These are phyloP conservation scores for Myochromella boudieri DNA, from an alignment of 768 basidiomycete species.

Conservation along the genomic window DNA sequence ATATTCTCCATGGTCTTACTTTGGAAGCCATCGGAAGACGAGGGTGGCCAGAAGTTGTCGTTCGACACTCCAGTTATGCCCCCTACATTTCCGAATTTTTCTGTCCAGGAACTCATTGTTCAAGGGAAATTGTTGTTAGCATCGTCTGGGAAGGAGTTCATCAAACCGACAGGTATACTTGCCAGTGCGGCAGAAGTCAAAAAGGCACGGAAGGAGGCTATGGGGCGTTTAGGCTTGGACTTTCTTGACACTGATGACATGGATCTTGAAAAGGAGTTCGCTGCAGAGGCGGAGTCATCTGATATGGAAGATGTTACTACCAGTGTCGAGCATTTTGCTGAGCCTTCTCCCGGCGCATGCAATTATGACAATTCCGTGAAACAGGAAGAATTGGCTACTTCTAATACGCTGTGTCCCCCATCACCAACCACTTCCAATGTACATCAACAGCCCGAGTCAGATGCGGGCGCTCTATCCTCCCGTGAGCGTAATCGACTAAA, in stretches of 20 bases:
- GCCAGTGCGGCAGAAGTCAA: constrained; percentile 79
- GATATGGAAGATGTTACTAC: constrained; percentile 34
- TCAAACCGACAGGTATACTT: constrained; percentile 69
- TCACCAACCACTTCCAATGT: constrained; percentile 50
- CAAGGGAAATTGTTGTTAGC: constrained; percentile 80
- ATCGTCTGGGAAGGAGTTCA: constrained; percentile 92
- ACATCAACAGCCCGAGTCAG: constrained; percentile 41
- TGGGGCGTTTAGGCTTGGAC: constrained; percentile 84
- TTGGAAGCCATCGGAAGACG: constrained; percentile 59
- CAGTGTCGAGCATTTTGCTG: constrained; percentile 38
- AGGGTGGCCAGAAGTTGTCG: constrained; percentile 26
- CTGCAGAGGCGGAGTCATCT: constrained; percentile 45
- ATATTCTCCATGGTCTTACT: constrained; percentile 83
- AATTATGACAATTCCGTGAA: constrained; percentile 32
- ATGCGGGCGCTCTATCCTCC: constrained; percentile 69
- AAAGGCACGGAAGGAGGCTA: constrained; percentile 85
- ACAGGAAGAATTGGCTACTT: constrained; percentile 39
- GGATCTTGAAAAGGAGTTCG: constrained; percentile 83
- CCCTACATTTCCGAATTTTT: constrained; percentile 73
- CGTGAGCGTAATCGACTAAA: constrained; percentile 94
- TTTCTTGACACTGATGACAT: constrained; percentile 85
- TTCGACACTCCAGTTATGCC: constrained; percentile 27
- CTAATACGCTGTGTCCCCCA: constrained; percentile 46
- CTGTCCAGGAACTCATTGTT: constrained; percentile 73
- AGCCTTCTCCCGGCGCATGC: constrained; percentile 40